These are phyloP conservation scores for Phytophthora pini DNA, from an alignment of 352 stramenopile genomes.

Conservation along the genomic window DNA sequence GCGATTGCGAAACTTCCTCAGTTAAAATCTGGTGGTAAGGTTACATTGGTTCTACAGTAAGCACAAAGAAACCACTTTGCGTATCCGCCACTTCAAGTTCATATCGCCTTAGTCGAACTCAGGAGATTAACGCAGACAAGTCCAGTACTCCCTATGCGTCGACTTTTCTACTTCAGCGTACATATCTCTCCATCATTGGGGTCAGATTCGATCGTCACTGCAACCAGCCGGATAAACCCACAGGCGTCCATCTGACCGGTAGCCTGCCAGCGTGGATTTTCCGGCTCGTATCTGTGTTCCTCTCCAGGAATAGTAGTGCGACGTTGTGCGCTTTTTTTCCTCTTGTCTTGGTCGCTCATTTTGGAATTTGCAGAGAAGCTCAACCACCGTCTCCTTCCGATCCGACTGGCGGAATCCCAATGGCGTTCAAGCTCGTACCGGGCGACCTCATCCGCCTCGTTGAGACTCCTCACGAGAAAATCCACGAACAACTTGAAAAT, in stretches of 20 bases:
- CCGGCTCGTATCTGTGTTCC: neutral
- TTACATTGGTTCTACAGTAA: neutral
- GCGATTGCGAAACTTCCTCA: too few relatives aligned
- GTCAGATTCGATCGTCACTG: constrained; percentile 5
- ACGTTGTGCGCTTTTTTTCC: neutral
- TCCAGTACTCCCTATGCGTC: neutral
- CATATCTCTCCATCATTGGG: constrained; percentile 1
- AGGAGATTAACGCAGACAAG: neutral
- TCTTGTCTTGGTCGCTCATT: constrained; percentile 2
- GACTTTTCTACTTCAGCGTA: neutral
- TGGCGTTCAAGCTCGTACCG: constrained; percentile 51
- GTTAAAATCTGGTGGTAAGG: too few relatives aligned
- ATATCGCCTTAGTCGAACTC: constrained; percentile 1
- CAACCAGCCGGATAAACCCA: neutral
- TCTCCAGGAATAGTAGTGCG: constrained; percentile 3
- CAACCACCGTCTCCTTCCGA: neutral
- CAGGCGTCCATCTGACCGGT: too few relatives aligned
- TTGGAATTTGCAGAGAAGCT: constrained; percentile 4
- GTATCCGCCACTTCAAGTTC: too few relatives aligned
- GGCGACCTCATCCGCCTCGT: constrained; percentile 68
- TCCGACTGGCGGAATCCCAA: constrained; percentile 10
- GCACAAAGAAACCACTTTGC: neutral
- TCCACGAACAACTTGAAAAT: constrained; percentile 36
- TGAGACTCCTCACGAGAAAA: constrained; percentile 62
- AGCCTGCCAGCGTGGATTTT: neutral